phyloP scores from a whole-genome alignment of 345 rosid species.

The Capsella bursapastoris region DNA sequence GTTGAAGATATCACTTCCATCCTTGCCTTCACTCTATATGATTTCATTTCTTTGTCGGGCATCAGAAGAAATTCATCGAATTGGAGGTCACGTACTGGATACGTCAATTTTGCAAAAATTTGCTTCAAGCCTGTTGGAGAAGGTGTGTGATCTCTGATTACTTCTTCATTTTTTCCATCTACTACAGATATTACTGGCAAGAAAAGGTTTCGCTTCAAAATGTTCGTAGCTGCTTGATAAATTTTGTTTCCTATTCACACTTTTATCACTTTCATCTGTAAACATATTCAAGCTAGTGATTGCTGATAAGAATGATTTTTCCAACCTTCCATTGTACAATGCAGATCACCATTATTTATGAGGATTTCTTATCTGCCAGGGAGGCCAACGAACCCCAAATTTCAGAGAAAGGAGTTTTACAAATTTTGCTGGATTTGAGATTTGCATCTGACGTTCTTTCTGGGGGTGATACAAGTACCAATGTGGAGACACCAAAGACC shows the following conservation, averaged over 20 bases:
- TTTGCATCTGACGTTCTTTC: slow-evolving; percentile 86
- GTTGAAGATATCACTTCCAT: slow-evolving; percentile 90
- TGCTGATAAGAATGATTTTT: slow-evolving; percentile 25
- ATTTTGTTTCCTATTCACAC: not conserved
- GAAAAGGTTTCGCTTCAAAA: not conserved
- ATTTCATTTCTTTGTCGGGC: slow-evolving; percentile 91
- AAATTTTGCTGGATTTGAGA: slow-evolving; percentile 84
- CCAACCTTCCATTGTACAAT: slow-evolving; percentile 34
- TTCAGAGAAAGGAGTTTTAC: slow-evolving; percentile 95
- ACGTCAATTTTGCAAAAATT: slow-evolving; percentile 82
- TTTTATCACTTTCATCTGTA: slow-evolving; percentile 4
- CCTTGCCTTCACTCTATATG: slow-evolving; percentile 90
- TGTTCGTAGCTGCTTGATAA: slow-evolving; percentile 7
- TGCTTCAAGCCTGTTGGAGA: slow-evolving; percentile 72
- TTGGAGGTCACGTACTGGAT: slow-evolving; percentile 98
- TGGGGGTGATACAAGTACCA: slow-evolving; percentile 63
- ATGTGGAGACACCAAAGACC: slow-evolving; percentile 58
- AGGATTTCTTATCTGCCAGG: slow-evolving; percentile 67
- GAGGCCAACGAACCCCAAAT: slow-evolving; percentile 67
- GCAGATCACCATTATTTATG: slow-evolving; percentile 80
- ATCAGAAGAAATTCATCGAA: slow-evolving; percentile 94
- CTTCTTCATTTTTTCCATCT: not conserved
- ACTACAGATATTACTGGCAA: slow-evolving; percentile 14
- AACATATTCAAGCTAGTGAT: slow-evolving; percentile 28
- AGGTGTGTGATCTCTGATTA: slow-evolving; percentile 54